Conservation (phyloP, 192 early-diverging fungal species). For the Umbelopsis vinacea region DNA sequence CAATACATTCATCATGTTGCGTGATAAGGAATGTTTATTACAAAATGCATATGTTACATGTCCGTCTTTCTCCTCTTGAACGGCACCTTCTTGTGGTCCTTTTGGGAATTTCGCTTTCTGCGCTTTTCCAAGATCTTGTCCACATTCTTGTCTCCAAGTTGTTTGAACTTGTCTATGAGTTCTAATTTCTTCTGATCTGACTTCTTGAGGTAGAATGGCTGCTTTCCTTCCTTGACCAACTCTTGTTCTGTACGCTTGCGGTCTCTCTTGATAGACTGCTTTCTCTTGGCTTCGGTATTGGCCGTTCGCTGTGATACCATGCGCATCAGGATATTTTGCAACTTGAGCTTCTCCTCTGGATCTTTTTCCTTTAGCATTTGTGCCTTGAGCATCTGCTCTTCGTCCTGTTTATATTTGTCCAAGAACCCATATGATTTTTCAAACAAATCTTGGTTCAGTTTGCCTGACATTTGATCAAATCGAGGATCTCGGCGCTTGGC, state of each 20-base stretch:
- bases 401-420: constrained; percentile 74
- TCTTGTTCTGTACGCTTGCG: constrained; percentile 85
- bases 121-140: constrained; percentile 91
- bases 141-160: constrained; percentile 72
- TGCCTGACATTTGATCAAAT: constrained; percentile 89
- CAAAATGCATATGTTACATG: constrained; percentile 15
- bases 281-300: constrained; percentile 29
- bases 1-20: not conserved
- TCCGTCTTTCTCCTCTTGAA: constrained; percentile 36
- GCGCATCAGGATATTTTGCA: constrained; percentile 62
- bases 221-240: constrained; percentile 86
- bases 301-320: constrained; percentile 58
- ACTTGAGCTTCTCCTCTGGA: constrained; percentile 55
- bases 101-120: constrained; percentile 90
- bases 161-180: constrained; percentile 84
- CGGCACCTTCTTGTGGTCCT: constrained; percentile 76
- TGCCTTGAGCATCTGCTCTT: constrained; percentile 71
- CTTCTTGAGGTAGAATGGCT: constrained; percentile 92
- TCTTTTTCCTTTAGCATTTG: constrained; percentile 72
- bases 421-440: constrained; percentile 92
- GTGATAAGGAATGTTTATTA: constrained; percentile 14
- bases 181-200: constrained; percentile 84
- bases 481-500: constrained; percentile 88
- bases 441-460: constrained; percentile 91
- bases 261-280: constrained; percentile 70